Base-by-base conservation (phyloP, 768 basidiomycete species). In the Plicaturopsis crispa region DNA sequence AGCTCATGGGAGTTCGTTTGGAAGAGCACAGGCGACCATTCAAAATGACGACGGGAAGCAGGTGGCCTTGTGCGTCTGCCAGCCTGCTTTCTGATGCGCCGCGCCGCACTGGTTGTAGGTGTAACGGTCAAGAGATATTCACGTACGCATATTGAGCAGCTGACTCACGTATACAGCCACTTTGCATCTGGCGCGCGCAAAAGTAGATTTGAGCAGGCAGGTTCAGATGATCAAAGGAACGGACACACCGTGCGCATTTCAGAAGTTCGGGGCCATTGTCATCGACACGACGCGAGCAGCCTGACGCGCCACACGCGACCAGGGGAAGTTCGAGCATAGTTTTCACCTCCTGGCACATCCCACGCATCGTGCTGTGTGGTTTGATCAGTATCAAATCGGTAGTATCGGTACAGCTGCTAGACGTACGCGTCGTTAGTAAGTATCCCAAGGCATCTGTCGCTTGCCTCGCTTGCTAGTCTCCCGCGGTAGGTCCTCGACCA, bases 151-250 rank as follows among this genome's bases (percentile, higher is more conserved):
- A 28, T 24, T 24, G 16, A 40, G 24, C 30, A 39, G 11, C n/a
- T 8, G 18, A 54, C 65, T 59, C 51, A 67, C 67, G 47, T 69
- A 69, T 16, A 66, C 61, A 6, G 58, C 61, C 3, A 57, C 53
- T 43, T 66, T 69, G 46, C 67, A 70, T 43, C 68, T 69, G 36
- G n/a, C n/a, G n/a, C n/a, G n/a, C n/a, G n/a, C n/a, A 31, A 31
- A 21, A 30, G 22, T 36, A 12, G 14, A 40, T 26, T 7, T 24
- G 31, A 24, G 5, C 22, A 24, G 30, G 24, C 18, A 41, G 5
- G 40, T 16, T 2, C 16, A 1, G 19, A 20, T 33, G 19, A 20
- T 19, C 24, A 33, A 37, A 34, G 28, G n/a, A 38, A 3, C 18
- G 33, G 28, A 51, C 52, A 47, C 50, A 55, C 64, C 60, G 59